Evolutionary conservation across 148 eudicot genomes (phyloP), one percentile per base, ranked within the genome.

Genomic region (Fallopia convolvulus): DNA sequence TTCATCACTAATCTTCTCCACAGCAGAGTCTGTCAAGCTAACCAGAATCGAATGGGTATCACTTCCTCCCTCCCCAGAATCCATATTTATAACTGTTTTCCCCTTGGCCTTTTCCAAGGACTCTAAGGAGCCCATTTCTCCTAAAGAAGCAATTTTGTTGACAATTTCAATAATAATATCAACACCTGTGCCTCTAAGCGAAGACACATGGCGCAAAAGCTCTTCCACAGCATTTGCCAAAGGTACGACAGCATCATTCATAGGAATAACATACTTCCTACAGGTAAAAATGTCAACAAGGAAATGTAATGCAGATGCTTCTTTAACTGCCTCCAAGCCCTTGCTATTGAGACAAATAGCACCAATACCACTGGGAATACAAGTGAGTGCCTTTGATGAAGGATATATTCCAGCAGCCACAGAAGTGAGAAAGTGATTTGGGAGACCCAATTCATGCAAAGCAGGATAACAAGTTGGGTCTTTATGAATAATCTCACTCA

Each of bases 171-270:
- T 86, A 18, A 96, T 87, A 40, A 91, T 81, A 83, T 96, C 99
- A 74, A 96, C 97, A 61, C 99, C 99, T 44, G 79, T 83, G 86
- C 91, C 83, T 76, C 98, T 85, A 78, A 96, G 83, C 15, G 98
- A 86, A 75, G 98, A 83, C 2, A 87, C 99, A 77, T 96, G 99
- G 33, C 99, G 94, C 77, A 96, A 76, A 40, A 96, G 90, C 92
- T 96, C 99, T 81, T 96, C 99, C 52, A 96, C 89, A 26, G 92
- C 94, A 89, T 93, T 96, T 76, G 99, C 93, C 89, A 96, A 80
- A 77, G 98, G 91, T 46, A 89, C 91, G 77, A 93, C 90, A 80
- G 91, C 94, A 70, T 96, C 97, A 84, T 89, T 93, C 91, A 96
- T 83, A 77, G 97, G 90, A 71, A 87, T 80, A 50, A 89, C 89